Base-by-base conservation (phyloP, 202 grass and related monocot species). In the Schoenoplectus tabernaemontani region DNA sequence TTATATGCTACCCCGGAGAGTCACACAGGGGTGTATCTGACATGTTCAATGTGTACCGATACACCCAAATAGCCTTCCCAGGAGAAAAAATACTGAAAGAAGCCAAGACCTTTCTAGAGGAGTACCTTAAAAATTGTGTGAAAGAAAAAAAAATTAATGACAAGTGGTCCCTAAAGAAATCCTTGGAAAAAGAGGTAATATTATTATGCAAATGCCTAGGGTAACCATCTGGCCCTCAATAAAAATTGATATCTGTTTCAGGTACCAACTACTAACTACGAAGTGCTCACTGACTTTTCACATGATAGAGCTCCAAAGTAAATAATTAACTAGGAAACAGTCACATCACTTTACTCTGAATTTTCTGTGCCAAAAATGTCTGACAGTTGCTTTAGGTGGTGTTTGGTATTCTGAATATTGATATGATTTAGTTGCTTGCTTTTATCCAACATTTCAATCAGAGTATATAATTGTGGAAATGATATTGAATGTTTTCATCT, bases 31-130 rank as follows among this genome's bases (percentile, higher is more conserved):
- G 63, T 42, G 63, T 85, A 3, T 80, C 64, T 4, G 83, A 80
- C 44, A 85, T 80, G 76, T 85, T 61, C 24, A 85, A 85, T 61
- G 11, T 85, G 48, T 85, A 85, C 24, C 70, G 83, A 11, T 80
- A 69, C 33, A 48, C 28, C 24, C 83, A 85, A 60, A 33, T 85
- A 8, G 64, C 62, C 10, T 85, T 85, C 44, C 83, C 83, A 3
- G 83, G 83, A 16, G 83, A 85, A 58, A 85, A 74, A 32, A 80
- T 85, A 60, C 44, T 85, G n/a, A 85, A 85, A 48, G 83, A 85
- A 68, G 76, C 76, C 51, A 50, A 80, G 32, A 28, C 22, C 24
- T 80, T 85, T 17, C 33, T 62, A 0, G 12, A 70, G 32, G 24
- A 80, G 20, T 80, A 80, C 36, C 68, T 85, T 19, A 47, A 33